Evolutionary conservation across 2,329 filamentous ascomycete genomes (phyloP).

Genomic region (Aspergillus jensenii): DNA sequence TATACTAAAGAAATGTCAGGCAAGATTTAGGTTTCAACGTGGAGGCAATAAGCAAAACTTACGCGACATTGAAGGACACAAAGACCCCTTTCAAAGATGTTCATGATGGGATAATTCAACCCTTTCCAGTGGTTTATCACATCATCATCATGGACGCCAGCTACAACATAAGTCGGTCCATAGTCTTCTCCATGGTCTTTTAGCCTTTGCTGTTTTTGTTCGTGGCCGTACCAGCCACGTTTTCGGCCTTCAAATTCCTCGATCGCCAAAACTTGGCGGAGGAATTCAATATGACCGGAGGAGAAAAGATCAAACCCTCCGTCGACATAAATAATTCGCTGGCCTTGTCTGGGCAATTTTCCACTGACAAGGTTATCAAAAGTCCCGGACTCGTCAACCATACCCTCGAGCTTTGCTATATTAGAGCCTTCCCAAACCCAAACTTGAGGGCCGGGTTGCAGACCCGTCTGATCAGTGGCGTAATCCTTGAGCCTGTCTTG

Average conservation of each 20-base stretch:
- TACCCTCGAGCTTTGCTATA: slow-evolving; percentile 35
- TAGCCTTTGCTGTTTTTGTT: slow-evolving; percentile 62
- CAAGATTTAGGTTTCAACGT: not conserved
- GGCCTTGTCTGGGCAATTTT: slow-evolving; percentile 69
- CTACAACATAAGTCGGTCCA: slow-evolving; percentile 80
- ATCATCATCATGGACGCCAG: slow-evolving; percentile 89
- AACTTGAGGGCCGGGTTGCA: slow-evolving; percentile 75
- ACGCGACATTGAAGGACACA: slow-evolving; percentile 95
- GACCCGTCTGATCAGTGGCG: slow-evolving; percentile 80
- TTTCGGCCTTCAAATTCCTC: slow-evolving; percentile 69
- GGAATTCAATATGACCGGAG: slow-evolving; percentile 93
- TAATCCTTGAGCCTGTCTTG: slow-evolving; percentile 77
- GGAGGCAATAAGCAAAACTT: slow-evolving; percentile 32
- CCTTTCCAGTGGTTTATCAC: slow-evolving; percentile 98
- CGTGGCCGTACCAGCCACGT: slow-evolving; percentile 72
- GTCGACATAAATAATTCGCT: slow-evolving; percentile 90
- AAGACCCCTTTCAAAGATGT: slow-evolving; percentile 92
- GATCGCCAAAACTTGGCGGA: slow-evolving; percentile 70
- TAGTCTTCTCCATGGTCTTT: slow-evolving; percentile 70
- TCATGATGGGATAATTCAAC: slow-evolving; percentile 99
- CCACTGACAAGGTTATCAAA: slow-evolving; percentile 72
- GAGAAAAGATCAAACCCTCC: slow-evolving; percentile 97
- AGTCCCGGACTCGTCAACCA: slow-evolving; percentile 59
- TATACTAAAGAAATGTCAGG: slow-evolving; percentile 58
- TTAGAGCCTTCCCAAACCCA: slow-evolving; percentile 70